These are phyloP conservation scores for Crepidotus variabilis DNA, from an alignment of 768 basidiomycete genomes.

Conservation along the genomic window DNA sequence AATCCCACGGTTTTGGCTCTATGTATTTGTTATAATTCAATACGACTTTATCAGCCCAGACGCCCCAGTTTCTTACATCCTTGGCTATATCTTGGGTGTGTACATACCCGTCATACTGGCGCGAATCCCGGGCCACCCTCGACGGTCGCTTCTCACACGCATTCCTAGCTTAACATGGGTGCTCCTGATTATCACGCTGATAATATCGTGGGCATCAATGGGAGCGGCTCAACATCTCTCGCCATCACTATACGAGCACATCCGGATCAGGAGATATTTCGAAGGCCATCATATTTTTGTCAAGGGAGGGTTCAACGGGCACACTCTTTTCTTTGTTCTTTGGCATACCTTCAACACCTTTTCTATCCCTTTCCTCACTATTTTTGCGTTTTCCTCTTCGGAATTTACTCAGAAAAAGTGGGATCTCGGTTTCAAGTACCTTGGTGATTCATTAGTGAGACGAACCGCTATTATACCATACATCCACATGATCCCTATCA, in stretches of 20 bases:
- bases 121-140: background rate
- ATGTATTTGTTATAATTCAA: conserved; percentile 7
- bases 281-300: conserved; percentile 8
- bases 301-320: conserved; percentile 12
- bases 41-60: conserved; percentile 12
- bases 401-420: conserved; percentile 13
- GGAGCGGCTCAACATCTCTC: conserved; percentile 8
- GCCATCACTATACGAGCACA: conserved; percentile 5
- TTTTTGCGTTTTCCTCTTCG: conserved; percentile 13
- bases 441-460: conserved; percentile 6
- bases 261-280: conserved; percentile 11
- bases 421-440: background rate
- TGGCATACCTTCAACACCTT: conserved; percentile 17
- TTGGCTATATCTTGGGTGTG: conserved; percentile 15
- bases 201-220: conserved; percentile 1
- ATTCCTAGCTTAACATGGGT: background rate
- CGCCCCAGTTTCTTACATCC: conserved; percentile 15
- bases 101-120: background rate
- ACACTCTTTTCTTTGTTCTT: conserved; percentile 14
- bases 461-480: conserved; percentile 16
- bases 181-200: background rate
- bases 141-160: background rate
- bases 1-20: conserved; percentile 2
- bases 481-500: conserved; percentile 17
- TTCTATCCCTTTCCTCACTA: conserved; percentile 9